A percentile compares a stretch with the other conserved stretches of the same genome.
Conservation (phyloP, 148 eudicot species). For the Silene conica region DNA sequence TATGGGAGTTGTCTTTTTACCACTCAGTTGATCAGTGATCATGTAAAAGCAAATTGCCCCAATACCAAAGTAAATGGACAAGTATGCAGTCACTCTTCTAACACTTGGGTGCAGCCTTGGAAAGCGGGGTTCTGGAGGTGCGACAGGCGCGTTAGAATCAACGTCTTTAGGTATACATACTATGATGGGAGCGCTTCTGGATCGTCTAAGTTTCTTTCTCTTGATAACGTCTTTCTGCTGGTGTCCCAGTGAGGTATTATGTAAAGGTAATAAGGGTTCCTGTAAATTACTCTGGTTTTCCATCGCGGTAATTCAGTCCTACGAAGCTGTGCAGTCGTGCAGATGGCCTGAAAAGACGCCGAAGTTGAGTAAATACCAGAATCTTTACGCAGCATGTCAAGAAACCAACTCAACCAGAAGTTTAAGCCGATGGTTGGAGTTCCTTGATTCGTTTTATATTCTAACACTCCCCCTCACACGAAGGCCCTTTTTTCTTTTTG, state of each 20-base stretch:
- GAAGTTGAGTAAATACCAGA: neutral
- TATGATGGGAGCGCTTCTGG: slow-evolving; percentile 57
- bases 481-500: too few species aligned
- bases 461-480: too few species aligned
- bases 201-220: slow-evolving; percentile 41
- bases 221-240: slow-evolving; percentile 21
- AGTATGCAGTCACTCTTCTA: slow-evolving; percentile 32
- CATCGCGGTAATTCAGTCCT: neutral
- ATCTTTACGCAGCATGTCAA: too few species aligned
- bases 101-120: slow-evolving; percentile 47
- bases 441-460: too few species aligned
- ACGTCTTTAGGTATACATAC: slow-evolving; percentile 30
- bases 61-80: slow-evolving; percentile 45
- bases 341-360: slow-evolving; percentile 5
- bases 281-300: slow-evolving; percentile 11
- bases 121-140: slow-evolving; percentile 26
- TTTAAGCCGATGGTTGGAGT: too few species aligned
- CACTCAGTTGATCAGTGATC: slow-evolving; percentile 44
- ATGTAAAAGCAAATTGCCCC: slow-evolving; percentile 60
- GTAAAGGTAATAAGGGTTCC: slow-evolving; percentile 24
- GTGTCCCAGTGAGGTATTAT: slow-evolving; percentile 13
- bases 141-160: slow-evolving; percentile 8
- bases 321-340: too few species aligned
- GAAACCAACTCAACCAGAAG: too few species aligned
- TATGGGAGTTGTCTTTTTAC: slow-evolving; percentile 51